Evolutionary conservation across 1,139 yeast species (phyloP), one percentile per base, ranked within the genome.

Genomic region (Suhomyces choctaworum): DNA sequence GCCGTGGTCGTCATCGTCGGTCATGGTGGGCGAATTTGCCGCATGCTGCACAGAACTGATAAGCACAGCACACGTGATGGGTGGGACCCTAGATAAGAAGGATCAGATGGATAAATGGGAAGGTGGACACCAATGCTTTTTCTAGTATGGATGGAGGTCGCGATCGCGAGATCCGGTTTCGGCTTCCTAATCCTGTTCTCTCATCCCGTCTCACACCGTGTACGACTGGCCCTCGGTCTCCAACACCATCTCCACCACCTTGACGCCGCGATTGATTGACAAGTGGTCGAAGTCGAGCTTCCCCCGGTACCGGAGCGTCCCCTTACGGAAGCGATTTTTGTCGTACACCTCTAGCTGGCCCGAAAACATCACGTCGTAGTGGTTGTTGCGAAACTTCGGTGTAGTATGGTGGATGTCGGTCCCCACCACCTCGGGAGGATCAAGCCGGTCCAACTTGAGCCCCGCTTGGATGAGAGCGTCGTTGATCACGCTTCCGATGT

Each of bases 201-300:
- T n/a, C n/a, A n/a, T n/a, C n/a, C n/a, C n/a, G n/a, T n/a, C n/a
- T n/a, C n/a, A n/a, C 11, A 38, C 29, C 14, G 28, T 38, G 26
- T 38, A 38, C 9, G 16, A 22, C 9, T 32, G 32, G n/a, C 23
- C 20, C 6, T 32, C 34, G 16, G 23, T 22, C 7, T 24, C 21
- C 36, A 37, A 25, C 7, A 20, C 9, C 14, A 36, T 19, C 4
- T 27, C 29, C 19, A 28, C 25, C 7, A 66, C 45, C 31, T 58
- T 60, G 13, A 63, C 54, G 1, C 72, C 72, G 23, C 62, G 42
- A 41, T 62, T 58, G 25, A 64, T 56, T 34, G 50, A 46, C 25
- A 59, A 39, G 37, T 66, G 71, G 41, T 59, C 58, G 31, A 57
- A 52, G 39, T 66, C 71, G 22, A 66, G 46, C n/a, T 44, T 37